A percentile compares a stretch with the other conserved stretches of the same genome.
Evolutionary conservation across 108 stramenopile genomes (phyloP).

Genomic region (Nitzschia sp.): DNA sequence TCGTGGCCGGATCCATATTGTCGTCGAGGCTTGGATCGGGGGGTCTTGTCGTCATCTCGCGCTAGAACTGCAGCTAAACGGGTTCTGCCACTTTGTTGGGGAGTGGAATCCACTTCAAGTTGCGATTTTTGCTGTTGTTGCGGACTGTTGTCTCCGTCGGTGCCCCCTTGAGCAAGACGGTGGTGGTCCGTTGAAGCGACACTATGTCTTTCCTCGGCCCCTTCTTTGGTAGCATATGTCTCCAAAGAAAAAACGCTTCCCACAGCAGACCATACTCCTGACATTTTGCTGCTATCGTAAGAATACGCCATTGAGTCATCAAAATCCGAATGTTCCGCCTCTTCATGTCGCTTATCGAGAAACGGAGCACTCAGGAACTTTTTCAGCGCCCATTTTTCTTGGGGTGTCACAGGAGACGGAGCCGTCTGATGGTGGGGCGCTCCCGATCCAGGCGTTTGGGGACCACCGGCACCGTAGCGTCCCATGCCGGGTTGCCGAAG

Average conservation of each 20-base stretch:
- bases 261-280: constrained; percentile 17
- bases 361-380: constrained; percentile 26
- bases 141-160: not conserved
- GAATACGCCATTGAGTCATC: constrained; percentile 25
- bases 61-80: not conserved
- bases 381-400: constrained; percentile 25
- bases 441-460: not conserved
- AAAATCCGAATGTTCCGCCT: not conserved
- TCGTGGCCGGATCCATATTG: not conserved
- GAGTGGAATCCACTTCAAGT: constrained; percentile 11
- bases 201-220: not conserved
- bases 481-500: constrained; percentile 18
- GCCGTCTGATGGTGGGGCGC: not conserved
- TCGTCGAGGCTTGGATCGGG: constrained; percentile 10
- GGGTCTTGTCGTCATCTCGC: constrained; percentile 14
- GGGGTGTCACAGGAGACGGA: constrained; percentile 15
- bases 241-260: constrained; percentile 22
- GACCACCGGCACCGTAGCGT: not conserved
- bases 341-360: constrained; percentile 4
- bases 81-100: constrained; percentile 15
- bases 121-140: not conserved
- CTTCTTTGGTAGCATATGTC: constrained; percentile 12
- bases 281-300: constrained; percentile 21
- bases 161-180: not conserved
- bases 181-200: not conserved